Conservation (phyloP, 1,284 basidiomycete species). For the Cryptococcus sp. region DNA sequence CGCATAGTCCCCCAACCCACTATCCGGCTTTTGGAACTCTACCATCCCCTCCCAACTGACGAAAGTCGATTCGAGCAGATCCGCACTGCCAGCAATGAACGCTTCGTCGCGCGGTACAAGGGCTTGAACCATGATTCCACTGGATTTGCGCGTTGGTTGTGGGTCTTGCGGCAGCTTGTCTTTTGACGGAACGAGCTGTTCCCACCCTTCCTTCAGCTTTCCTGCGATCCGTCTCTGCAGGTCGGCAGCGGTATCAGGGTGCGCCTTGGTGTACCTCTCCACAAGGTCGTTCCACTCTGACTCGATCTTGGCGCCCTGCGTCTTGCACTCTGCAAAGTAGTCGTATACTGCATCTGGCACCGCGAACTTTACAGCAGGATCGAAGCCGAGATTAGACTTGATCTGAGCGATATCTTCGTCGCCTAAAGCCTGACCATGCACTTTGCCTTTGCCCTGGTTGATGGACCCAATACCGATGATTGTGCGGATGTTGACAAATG, state of each 20-base stretch:
- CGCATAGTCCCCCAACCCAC: conserved; percentile 42
- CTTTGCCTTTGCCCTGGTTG: conserved; percentile 36
- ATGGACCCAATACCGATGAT: conserved; percentile 46
- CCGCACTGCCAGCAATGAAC: conserved; percentile 44
- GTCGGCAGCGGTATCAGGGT: conserved; percentile 36
- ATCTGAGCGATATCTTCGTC: conserved; percentile 45
- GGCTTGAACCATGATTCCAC: conserved; percentile 41
- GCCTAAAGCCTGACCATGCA: conserved; percentile 45
- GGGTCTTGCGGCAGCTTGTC: conserved; percentile 32
- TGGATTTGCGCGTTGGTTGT: conserved; percentile 41
- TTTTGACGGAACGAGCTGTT: conserved; percentile 34
- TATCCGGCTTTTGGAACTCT: conserved; percentile 47
- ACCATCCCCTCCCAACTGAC: conserved; percentile 41
- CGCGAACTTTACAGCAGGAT: conserved; percentile 38
- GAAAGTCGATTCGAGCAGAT: conserved; percentile 47
- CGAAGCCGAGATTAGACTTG: conserved; percentile 44
- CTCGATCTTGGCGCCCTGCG: conserved; percentile 33
- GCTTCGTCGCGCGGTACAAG: conserved; percentile 38
- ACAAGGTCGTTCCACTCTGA: conserved; percentile 41
- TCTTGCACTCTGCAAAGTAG: conserved; percentile 38
- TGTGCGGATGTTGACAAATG: conserved; percentile 46
- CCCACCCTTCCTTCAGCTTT: conserved; percentile 34
- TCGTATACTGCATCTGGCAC: conserved; percentile 38
- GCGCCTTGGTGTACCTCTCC: conserved; percentile 29
- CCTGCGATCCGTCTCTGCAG: conserved; percentile 36